These are phyloP conservation scores for Coemansia sp. DNA, from an alignment of 192 early-diverging fungal species.

Conservation along the genomic window DNA sequence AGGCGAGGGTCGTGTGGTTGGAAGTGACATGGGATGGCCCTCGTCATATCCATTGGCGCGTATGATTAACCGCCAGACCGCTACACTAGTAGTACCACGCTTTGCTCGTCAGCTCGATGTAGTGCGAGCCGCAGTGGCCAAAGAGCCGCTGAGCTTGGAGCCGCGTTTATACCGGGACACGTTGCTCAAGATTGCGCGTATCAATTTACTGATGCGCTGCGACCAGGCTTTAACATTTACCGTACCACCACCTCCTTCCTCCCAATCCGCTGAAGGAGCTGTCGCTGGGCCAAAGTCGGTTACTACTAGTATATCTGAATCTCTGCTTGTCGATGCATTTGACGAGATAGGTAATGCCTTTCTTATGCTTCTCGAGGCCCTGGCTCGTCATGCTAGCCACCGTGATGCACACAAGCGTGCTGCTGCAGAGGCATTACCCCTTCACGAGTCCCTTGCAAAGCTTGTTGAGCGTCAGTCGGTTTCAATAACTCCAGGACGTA, in stretches of 20 bases:
- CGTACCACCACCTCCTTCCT: neutral
- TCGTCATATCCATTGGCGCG: conserved; percentile 53
- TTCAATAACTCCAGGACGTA: neutral
- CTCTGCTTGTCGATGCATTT: conserved; percentile 25
- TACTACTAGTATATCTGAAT: conserved; percentile 3
- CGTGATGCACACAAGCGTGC: conserved; percentile 45
- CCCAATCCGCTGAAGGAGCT: neutral
- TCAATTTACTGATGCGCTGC: conserved; percentile 33
- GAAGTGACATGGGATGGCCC: conserved; percentile 36
- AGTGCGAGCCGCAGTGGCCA: conserved; percentile 40
- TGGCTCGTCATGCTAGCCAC: conserved; percentile 50
- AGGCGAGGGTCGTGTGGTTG: conserved; percentile 19
- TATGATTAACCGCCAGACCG: conserved; percentile 47
- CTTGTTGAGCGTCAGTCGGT: conserved; percentile 11
- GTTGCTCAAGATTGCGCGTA: conserved; percentile 41
- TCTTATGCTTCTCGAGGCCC: conserved; percentile 48
- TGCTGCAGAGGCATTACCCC: conserved; percentile 35
- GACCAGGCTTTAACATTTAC: conserved; percentile 18
- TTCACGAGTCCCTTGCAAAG: conserved; percentile 25
- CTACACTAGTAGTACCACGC: conserved; percentile 41
- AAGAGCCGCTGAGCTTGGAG: conserved; percentile 55
- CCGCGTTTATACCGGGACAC: conserved; percentile 56
- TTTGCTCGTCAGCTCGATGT: conserved; percentile 50
- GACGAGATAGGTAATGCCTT: conserved; percentile 43
- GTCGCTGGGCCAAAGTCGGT: neutral